A percentile compares a stretch with the other conserved stretches of the same genome.
phyloP scores from a whole-genome alignment of 2,329 filamentous ascomycete species.

The Xylariales sp. region DNA sequence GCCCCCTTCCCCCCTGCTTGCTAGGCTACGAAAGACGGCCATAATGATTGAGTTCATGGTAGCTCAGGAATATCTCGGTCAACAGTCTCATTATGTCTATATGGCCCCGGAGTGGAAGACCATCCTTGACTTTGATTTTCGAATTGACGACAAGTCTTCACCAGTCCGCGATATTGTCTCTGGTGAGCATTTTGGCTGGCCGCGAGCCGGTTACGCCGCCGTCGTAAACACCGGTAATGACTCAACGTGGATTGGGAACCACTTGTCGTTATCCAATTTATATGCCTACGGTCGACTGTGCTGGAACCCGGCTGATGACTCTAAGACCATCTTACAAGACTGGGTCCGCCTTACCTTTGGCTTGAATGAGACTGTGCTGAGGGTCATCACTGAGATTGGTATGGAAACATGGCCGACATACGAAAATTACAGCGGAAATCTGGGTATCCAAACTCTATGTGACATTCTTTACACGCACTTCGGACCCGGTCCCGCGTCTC shows the following conservation, averaged over 20 bases:
- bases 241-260: conserved; percentile 64
- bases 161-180: conserved; percentile 56
- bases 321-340: conserved; percentile 50
- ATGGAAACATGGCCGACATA: conserved; percentile 69
- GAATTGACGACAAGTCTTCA: conserved; percentile 52
- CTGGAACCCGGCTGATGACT: conserved; percentile 53
- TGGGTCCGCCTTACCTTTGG: conserved; percentile 68
- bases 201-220: conserved; percentile 57
- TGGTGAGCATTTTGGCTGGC: conserved; percentile 53
- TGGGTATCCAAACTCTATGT: conserved; percentile 65
- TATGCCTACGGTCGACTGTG: conserved; percentile 66
- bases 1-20: conserved; percentile 61
- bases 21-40: conserved; percentile 37
- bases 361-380: conserved; percentile 45
- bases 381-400: conserved; percentile 57
- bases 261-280: conserved; percentile 67
- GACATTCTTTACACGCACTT: conserved; percentile 65
- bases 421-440: conserved; percentile 66
- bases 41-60: conserved; percentile 62
- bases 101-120: conserved; percentile 65
- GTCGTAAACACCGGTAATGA: conserved; percentile 66
- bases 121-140: conserved; percentile 63
- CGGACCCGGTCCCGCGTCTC: conserved; percentile 62
- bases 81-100: conserved; percentile 66
- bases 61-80: conserved; percentile 66